Evolutionary conservation across 441 rosid genomes (phyloP), one percentile per base, ranked within the genome.

Genomic region (Pelargonium cotyledonis): DNA sequence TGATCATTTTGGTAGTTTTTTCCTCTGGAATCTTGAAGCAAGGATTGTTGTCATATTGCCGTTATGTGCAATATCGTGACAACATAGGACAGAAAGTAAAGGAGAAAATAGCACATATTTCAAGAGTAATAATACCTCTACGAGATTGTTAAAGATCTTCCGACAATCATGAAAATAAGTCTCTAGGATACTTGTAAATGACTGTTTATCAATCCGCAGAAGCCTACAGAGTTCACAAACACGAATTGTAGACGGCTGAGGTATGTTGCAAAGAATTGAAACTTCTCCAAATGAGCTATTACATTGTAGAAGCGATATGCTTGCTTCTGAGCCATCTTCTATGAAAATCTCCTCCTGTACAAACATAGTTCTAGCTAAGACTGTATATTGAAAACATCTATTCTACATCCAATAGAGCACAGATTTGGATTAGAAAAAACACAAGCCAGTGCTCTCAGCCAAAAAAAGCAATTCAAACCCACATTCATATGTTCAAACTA

Each of bases 261-360:
- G 95, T 72, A 95, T 85, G 86, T 90, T 95, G 83, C 99, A 95
- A 60, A 95, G 82, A 21, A 91, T 86, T 58, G 99, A 91, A 69
- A 90, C 77, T 73, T 88, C 90, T 65, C 99, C 99, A 78, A 95
- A 88, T 19, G 95, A 84, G 79, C 83, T 80, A 80, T 89, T 76
- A 62, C 89, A 87, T 1, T 71, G 80, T 73, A 91, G 75, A 38
- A 72, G 80, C 35, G 80, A 83, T 68, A 81, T 77, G 43, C 78
- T 80, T 70, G 83, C 92, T 85, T 87, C 95, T 55, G 83, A 77
- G 72, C 94, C 96, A 80, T 88, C 91, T 82, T 68, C 84, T 40
- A 83, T 79, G 43, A 81, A 86, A 40, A 90, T 82, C 75, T 80
- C 88, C 68, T 95, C 99, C 97, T 91, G 73, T 75, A 78, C 31